These are phyloP conservation scores for Yamadazyma dendronema DNA, from an alignment of 1,139 yeast genomes.

Conservation along the genomic window DNA sequence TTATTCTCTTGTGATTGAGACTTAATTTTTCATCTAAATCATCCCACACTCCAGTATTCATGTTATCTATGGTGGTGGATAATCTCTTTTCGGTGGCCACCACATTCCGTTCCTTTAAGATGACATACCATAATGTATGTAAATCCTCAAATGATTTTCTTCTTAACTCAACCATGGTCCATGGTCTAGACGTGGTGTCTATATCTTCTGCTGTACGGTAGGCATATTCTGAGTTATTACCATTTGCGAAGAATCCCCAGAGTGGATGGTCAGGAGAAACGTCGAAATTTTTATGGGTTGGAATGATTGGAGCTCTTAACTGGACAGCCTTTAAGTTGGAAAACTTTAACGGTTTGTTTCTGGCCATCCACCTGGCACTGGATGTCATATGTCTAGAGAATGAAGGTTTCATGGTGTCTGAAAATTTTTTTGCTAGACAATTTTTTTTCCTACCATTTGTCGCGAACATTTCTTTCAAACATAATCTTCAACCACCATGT, in stretches of 20 bases:
- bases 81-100: slow-evolving; percentile 71
- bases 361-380: slow-evolving; percentile 16
- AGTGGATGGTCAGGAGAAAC: slow-evolving; percentile 87
- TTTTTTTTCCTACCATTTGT: not conserved
- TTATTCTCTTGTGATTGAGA: slow-evolving; percentile 57
- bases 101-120: slow-evolving; percentile 79
- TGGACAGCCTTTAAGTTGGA: slow-evolving; percentile 29
- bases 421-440: not conserved
- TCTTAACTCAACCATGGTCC: slow-evolving; percentile 88
- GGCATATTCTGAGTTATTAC: slow-evolving; percentile 44
- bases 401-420: slow-evolving; percentile 6
- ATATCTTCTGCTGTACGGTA: slow-evolving; percentile 61
- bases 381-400: slow-evolving; percentile 20
- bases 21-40: slow-evolving; percentile 35
- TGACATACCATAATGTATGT: slow-evolving; percentile 86
- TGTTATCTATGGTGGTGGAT: slow-evolving; percentile 29
- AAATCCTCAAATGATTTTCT: slow-evolving; percentile 89
- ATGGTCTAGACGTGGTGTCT: slow-evolving; percentile 62
- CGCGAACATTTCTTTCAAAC: too few relatives aligned
- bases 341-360: slow-evolving; percentile 31
- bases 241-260: slow-evolving; percentile 86
- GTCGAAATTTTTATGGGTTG: slow-evolving; percentile 68
- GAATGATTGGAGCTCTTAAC: slow-evolving; percentile 83
- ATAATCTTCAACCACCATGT: slow-evolving; percentile 22
- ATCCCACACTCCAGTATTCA: slow-evolving; percentile 24